Percentiles rank a stretch among this genome's conserved stretches.
These are phyloP conservation scores for Botryotinia globosa DNA, from an alignment of 2,329 filamentous ascomycete species.

Conservation along the genomic window DNA sequence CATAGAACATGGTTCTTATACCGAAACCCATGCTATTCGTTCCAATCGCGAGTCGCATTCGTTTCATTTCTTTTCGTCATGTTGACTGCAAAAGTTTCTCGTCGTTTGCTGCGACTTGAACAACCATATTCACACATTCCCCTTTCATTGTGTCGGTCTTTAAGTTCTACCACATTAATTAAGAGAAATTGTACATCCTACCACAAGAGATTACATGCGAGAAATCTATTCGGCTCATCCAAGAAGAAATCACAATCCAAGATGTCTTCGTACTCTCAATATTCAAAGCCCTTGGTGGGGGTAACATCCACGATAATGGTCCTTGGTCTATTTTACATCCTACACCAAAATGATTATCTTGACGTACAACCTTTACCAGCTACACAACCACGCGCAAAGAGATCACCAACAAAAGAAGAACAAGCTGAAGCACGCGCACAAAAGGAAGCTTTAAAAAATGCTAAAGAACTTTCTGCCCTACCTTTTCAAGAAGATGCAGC, in stretches of 20 bases:
- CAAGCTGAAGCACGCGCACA: constrained; percentile 25
- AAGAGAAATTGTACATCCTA: neutral
- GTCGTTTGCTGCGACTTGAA: constrained; percentile 24
- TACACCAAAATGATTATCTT: constrained; percentile 34
- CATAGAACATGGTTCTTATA: constrained; percentile 20
- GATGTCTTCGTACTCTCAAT: constrained; percentile 26
- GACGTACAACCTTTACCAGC: constrained; percentile 37
- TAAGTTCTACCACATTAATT: neutral
- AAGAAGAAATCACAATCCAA: constrained; percentile 22
- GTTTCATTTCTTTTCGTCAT: constrained; percentile 25
- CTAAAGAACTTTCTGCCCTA: constrained; percentile 27
- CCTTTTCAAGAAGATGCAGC: constrained; percentile 30
- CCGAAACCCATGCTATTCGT: constrained; percentile 18
- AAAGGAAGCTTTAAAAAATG: constrained; percentile 32
- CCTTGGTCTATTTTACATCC: constrained; percentile 34
- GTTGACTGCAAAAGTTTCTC: constrained; percentile 28
- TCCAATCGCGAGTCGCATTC: constrained; percentile 7
- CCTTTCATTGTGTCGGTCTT: neutral
- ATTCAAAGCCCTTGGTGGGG: constrained; percentile 26
- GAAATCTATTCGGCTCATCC: constrained; percentile 25
- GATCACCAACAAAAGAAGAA: constrained; percentile 27
- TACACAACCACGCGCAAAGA: constrained; percentile 31
- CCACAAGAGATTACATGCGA: constrained; percentile 8
- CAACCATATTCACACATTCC: neutral
- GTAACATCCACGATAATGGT: constrained; percentile 32